These are phyloP conservation scores for Keithomyces neogunnii DNA, from an alignment of 2,329 filamentous ascomycete species.

Conservation along the genomic window DNA sequence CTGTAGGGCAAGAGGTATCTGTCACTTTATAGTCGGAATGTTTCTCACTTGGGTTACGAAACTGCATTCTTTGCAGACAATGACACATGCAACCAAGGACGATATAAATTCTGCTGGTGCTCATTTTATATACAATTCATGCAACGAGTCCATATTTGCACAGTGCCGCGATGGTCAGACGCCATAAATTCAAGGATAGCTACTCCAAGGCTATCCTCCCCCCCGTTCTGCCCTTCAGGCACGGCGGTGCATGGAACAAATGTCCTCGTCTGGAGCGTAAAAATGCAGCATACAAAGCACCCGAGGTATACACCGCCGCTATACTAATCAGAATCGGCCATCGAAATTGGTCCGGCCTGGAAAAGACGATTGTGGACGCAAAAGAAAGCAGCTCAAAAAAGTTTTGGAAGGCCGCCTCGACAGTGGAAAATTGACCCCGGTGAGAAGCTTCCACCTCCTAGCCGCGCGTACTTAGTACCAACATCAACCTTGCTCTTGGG, in stretches of 20 bases:
- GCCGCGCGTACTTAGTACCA: too few relatives aligned
- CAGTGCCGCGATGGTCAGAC: too few relatives aligned
- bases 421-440: constrained; percentile 60
- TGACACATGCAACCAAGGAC: too few relatives aligned
- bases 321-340: constrained; percentile 54
- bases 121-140: too few relatives aligned
- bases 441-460: constrained; percentile 45
- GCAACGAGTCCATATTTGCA: too few relatives aligned
- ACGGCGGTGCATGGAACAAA: constrained; percentile 18
- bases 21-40: too few relatives aligned
- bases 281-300: constrained; percentile 21
- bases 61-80: too few relatives aligned
- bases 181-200: too few relatives aligned
- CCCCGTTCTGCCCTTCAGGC: background rate
- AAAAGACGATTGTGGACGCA: constrained; percentile 55
- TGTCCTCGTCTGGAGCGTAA: constrained; percentile 23
- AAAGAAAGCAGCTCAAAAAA: constrained; percentile 62
- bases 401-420: constrained; percentile 61
- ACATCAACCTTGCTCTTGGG: too few relatives aligned
- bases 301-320: constrained; percentile 33
- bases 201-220: background rate
- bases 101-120: too few relatives aligned
- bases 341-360: constrained; percentile 53
- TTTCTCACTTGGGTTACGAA: too few relatives aligned
- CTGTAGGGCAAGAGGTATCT: too few relatives aligned